A percentile compares a stretch with the other conserved stretches of the same genome.
phyloP scores from a whole-genome alignment of 129 eudicot genomes.

The Centrapalus pauciflorus region DNA sequence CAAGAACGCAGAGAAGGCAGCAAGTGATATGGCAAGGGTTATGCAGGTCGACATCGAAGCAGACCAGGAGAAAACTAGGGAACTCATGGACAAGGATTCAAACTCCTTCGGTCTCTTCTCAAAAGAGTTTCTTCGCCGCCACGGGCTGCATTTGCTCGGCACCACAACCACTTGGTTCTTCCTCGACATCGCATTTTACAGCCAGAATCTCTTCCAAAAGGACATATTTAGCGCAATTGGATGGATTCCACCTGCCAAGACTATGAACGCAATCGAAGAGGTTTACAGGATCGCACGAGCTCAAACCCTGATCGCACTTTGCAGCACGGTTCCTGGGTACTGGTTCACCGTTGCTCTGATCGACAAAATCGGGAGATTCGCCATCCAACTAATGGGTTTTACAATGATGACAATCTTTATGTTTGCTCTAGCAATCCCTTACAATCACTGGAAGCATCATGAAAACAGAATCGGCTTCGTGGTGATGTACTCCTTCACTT shows the following conservation, averaged over 20 bases:
- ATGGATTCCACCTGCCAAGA: constrained; percentile 49
- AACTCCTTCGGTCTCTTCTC: constrained; percentile 47
- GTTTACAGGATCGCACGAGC: constrained; percentile 59
- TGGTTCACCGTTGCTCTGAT: constrained; percentile 74
- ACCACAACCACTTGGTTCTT: constrained; percentile 66
- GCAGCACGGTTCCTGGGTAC: constrained; percentile 73
- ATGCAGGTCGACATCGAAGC: constrained; percentile 51
- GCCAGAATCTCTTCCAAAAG: constrained; percentile 69
- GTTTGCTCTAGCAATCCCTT: constrained; percentile 61
- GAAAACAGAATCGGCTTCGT: constrained; percentile 54
- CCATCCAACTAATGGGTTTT: constrained; percentile 58
- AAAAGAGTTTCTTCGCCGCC: constrained; percentile 44
- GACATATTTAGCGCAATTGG: constrained; percentile 56
- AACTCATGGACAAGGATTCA: constrained; percentile 1
- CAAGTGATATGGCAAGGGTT: constrained; percentile 57
- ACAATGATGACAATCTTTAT: constrained; percentile 68
- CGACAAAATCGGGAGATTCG: constrained; percentile 51
- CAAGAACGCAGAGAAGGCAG: constrained; percentile 42
- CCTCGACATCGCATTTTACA: constrained; percentile 67
- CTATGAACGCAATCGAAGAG: constrained; percentile 59
- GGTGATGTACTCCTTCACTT: constrained; percentile 59
- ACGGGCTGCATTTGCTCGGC: constrained; percentile 66
- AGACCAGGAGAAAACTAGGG: constrained; percentile 27
- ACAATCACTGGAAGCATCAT: constrained; percentile 54
- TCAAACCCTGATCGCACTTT: constrained; percentile 69